These are phyloP conservation scores for Pseudogymnoascus sp. DNA, from an alignment of 2,329 filamentous ascomycete species.

Conservation along the genomic window DNA sequence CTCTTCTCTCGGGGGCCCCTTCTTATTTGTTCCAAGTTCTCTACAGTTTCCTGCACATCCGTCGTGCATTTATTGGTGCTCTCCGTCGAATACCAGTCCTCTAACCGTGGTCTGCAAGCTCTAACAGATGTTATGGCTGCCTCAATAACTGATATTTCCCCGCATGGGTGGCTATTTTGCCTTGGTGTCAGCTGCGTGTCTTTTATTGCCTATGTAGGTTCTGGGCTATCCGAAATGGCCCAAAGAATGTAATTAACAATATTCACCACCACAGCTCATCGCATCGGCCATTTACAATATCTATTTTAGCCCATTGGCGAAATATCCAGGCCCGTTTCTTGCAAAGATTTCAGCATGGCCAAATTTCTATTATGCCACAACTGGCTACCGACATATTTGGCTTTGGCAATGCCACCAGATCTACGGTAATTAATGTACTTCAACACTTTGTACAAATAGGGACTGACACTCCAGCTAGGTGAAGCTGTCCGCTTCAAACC, in stretches of 20 bases:
- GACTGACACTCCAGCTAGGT: constrained; percentile 1
- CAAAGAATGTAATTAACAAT: neutral
- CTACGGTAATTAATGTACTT: neutral
- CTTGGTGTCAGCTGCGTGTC: neutral
- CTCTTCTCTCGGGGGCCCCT: neutral
- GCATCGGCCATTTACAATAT: constrained; percentile 2
- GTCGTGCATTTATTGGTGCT: no score
- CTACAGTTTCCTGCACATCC: neutral
- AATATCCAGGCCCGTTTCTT: neutral
- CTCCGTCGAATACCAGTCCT: neutral
- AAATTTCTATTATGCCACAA: constrained; percentile 3
- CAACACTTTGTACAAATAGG: neutral
- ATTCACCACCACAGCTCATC: neutral
- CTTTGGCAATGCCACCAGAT: constrained; percentile 1
- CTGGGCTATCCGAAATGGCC: neutral
- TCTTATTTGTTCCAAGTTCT: neutral
- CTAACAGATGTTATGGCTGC: neutral
- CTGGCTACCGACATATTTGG: neutral
- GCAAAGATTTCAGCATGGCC: neutral
- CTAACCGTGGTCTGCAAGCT: no score
- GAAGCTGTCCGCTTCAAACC: constrained; percentile 12
- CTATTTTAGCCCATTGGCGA: neutral
- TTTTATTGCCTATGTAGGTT: neutral
- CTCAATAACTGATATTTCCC: neutral
- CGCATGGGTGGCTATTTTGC: neutral